These are phyloP conservation scores for Colletotrichum sp. DNA, from an alignment of 2,329 filamentous ascomycete species.

Conservation along the genomic window DNA sequence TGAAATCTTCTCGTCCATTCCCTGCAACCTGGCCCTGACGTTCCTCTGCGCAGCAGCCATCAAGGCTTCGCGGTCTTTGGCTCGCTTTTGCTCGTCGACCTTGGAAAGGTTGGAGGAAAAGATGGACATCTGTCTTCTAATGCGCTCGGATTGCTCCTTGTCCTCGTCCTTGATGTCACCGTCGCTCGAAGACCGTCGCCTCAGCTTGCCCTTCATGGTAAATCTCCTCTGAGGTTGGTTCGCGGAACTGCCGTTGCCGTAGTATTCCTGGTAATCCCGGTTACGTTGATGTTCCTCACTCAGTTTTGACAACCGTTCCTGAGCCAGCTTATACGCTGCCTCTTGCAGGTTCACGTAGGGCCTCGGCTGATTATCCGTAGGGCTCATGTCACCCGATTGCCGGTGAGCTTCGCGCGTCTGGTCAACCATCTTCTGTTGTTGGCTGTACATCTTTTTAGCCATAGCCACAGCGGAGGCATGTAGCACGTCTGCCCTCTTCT, in stretches of 20 bases:
- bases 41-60: slow-evolving; percentile 84
- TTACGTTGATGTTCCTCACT: slow-evolving; percentile 71
- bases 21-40: slow-evolving; percentile 78
- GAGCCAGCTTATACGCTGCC: slow-evolving; percentile 83
- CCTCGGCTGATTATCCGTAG: slow-evolving; percentile 51
- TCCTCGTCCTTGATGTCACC: slow-evolving; percentile 64
- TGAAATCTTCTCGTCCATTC: slow-evolving; percentile 83
- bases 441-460: slow-evolving; percentile 84
- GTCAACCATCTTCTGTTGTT: slow-evolving; percentile 67
- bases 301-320: slow-evolving; percentile 82
- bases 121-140: slow-evolving; percentile 79
- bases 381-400: slow-evolving; percentile 32
- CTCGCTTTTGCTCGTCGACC: slow-evolving; percentile 75
- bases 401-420: slow-evolving; percentile 47
- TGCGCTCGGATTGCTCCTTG: slow-evolving; percentile 71
- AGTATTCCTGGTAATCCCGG: slow-evolving; percentile 76
- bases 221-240: slow-evolving; percentile 44
- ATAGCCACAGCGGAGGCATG: slow-evolving; percentile 87
- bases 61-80: slow-evolving; percentile 75
- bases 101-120: slow-evolving; percentile 72
- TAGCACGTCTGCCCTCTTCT: slow-evolving; percentile 72
- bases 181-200: slow-evolving; percentile 72
- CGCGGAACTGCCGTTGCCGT: slow-evolving; percentile 58
- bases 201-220: slow-evolving; percentile 58
- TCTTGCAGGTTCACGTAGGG: slow-evolving; percentile 76